These are phyloP conservation scores for Triticum urartu DNA, from an alignment of 176 grass and related monocot genomes.

Conservation along the genomic window DNA sequence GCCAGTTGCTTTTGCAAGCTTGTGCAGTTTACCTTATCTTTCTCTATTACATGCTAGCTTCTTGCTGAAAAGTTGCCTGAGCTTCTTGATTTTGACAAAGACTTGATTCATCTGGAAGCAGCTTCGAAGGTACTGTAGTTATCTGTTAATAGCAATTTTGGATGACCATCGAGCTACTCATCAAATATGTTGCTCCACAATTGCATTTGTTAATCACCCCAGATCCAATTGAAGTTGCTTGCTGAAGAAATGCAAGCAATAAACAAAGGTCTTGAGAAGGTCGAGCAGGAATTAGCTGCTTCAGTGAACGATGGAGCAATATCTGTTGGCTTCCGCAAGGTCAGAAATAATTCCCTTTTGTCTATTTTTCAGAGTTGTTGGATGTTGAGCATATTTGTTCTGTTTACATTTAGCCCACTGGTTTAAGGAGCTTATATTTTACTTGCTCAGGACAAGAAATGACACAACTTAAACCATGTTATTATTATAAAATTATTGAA, in stretches of 20 bases:
- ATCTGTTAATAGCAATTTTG: conserved; percentile 12
- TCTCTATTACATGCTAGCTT: conserved; percentile 55
- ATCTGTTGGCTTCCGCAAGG: conserved; percentile 70
- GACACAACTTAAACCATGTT: neutral
- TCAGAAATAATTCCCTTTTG: conserved; percentile 29
- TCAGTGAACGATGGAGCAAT: conserved; percentile 79
- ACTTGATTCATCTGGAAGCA: conserved; percentile 96
- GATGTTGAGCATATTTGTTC: neutral
- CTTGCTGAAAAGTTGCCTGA: conserved; percentile 90
- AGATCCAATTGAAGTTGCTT: conserved; percentile 95
- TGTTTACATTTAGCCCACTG: neutral
- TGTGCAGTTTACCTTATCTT: conserved; percentile 26
- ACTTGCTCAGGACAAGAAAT: conserved; percentile 3
- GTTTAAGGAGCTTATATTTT: conserved; percentile 5
- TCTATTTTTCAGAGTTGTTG: conserved; percentile 21
- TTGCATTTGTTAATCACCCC: conserved; percentile 34
- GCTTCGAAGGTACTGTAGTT: conserved; percentile 76
- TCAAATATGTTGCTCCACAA: conserved; percentile 31
- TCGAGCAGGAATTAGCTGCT: conserved; percentile 86
- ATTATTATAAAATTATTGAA: neutral
- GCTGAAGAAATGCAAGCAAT: conserved; percentile 99
- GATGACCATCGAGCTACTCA: conserved; percentile 23
- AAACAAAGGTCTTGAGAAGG: conserved; percentile 98
- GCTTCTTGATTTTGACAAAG: conserved; percentile 99
- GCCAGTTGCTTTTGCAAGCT: neutral